These are phyloP conservation scores for Macrophomina pseudophaseolina DNA, from an alignment of 2,329 filamentous ascomycete genomes.

Conservation along the genomic window DNA sequence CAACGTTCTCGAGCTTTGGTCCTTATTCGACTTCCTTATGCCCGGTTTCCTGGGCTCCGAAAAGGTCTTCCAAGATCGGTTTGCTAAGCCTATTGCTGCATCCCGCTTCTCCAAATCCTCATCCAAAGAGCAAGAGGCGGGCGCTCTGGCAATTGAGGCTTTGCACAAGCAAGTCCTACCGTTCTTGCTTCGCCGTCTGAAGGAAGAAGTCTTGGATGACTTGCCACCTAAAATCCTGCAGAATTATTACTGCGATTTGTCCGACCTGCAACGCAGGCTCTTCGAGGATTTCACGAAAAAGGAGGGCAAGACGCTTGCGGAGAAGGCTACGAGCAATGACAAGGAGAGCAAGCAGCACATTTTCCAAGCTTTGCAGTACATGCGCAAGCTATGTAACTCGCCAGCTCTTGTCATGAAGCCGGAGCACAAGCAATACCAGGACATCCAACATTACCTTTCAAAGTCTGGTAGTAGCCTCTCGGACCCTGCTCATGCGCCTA, in stretches of 20 bases:
- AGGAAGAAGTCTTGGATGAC: constrained; percentile 96
- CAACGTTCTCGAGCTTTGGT: constrained; percentile 96
- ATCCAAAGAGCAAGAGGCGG: constrained; percentile 96
- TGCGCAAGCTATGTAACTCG: constrained; percentile 99
- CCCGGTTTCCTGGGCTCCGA: constrained; percentile 95
- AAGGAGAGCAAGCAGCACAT: constrained; percentile 98
- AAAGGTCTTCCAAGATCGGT: constrained; percentile 94
- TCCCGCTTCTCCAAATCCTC: constrained; percentile 96
- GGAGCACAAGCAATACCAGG: constrained; percentile 85
- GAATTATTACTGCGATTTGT: constrained; percentile 98
- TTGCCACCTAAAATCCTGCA: constrained; percentile 97
- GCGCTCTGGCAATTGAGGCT: constrained; percentile 95
- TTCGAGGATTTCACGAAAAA: constrained; percentile 97
- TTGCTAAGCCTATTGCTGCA: constrained; percentile 92
- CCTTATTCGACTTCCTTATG: constrained; percentile 98
- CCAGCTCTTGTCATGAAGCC: constrained; percentile 96
- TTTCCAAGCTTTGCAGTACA: constrained; percentile 98
- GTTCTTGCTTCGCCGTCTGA: constrained; percentile 92
- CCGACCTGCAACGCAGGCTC: constrained; percentile 89
- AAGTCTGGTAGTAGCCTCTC: constrained; percentile 81
- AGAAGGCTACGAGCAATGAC: constrained; percentile 78
- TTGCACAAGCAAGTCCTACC: constrained; percentile 97
- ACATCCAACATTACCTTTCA: constrained; percentile 79
- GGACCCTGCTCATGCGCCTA: constrained; percentile 87
- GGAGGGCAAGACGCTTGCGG: constrained; percentile 84